These are phyloP conservation scores for Jatropha curcas DNA, from an alignment of 345 rosid genomes.

Conservation along the genomic window DNA sequence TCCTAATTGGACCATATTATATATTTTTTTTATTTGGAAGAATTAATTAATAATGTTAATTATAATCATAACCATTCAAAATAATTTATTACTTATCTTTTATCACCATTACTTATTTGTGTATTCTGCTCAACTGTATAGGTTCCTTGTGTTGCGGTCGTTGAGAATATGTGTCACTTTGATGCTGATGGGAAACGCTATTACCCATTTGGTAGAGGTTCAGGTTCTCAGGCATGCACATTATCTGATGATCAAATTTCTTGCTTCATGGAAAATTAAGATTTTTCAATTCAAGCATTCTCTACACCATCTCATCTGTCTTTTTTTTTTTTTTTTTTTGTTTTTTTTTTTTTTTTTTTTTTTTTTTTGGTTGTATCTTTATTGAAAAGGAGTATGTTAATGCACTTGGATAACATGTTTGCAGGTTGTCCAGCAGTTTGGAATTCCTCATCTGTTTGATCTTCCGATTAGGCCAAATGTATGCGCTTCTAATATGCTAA, in stretches of 20 bases:
- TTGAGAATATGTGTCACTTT: conserved; percentile 97
- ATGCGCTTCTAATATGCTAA: conserved; percentile 17
- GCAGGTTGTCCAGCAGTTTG: conserved; percentile 95
- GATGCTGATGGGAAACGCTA: conserved; percentile 95
- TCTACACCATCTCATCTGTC: background rate
- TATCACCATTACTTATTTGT: conserved; percentile 6
- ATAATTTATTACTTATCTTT: background rate
- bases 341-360: too few relatives aligned
- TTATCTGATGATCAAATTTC: conserved; percentile 9
- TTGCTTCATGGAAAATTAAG: background rate
- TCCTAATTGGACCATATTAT: too few relatives aligned
- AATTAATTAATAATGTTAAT: background rate
- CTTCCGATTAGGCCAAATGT: conserved; percentile 93
- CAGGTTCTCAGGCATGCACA: conserved; percentile 81
- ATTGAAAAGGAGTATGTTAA: background rate
- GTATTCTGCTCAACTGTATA: conserved; percentile 28
- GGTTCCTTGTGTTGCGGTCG: conserved; percentile 97
- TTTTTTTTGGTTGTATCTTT: too few relatives aligned
- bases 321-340: background rate
- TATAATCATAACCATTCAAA: background rate
- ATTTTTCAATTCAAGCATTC: background rate
- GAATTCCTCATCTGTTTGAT: conserved; percentile 95
- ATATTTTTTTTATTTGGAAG: background rate
- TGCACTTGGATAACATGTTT: conserved; percentile 19
- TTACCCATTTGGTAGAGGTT: conserved; percentile 97